A percentile compares a stretch with the other conserved stretches of the same genome.
phyloP scores from a whole-genome alignment of 2,329 filamentous ascomycete species.

The Nemania sp. region DNA sequence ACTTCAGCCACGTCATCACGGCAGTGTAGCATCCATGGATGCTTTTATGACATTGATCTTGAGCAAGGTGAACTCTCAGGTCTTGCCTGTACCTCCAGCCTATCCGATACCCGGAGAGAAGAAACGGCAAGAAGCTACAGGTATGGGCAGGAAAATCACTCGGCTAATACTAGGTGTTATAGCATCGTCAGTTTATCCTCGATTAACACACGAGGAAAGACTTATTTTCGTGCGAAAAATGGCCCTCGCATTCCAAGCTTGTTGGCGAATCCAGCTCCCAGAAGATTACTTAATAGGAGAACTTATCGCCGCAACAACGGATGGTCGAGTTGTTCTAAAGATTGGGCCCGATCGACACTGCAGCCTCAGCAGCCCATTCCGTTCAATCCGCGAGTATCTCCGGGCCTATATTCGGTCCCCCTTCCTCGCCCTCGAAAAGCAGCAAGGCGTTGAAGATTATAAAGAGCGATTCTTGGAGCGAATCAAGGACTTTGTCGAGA shows the following conservation, averaged over 20 bases:
- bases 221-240: slow-evolving; percentile 39
- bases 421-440: slow-evolving; percentile 31
- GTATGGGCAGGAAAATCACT: slow-evolving; percentile 11
- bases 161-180: slow-evolving; percentile 9
- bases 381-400: slow-evolving; percentile 40
- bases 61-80: background rate
- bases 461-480: slow-evolving; percentile 12
- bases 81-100: background rate
- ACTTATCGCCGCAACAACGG: slow-evolving; percentile 33
- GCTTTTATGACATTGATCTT: slow-evolving; percentile 4
- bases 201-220: slow-evolving; percentile 34
- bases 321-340: slow-evolving; percentile 32
- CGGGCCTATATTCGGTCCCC: slow-evolving; percentile 31
- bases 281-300: slow-evolving; percentile 38
- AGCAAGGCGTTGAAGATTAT: slow-evolving; percentile 19
- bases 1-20: slow-evolving; percentile 13
- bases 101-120: slow-evolving; percentile 15
- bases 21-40: slow-evolving; percentile 12
- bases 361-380: slow-evolving; percentile 39
- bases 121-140: slow-evolving; percentile 15
- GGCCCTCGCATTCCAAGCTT: slow-evolving; percentile 42
- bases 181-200: background rate
- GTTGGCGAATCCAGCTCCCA: slow-evolving; percentile 41
- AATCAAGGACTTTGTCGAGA: slow-evolving; percentile 13
- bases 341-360: slow-evolving; percentile 40